Evolutionary conservation across 2,329 filamentous ascomycete genomes (phyloP).

Genomic region (Raffaelea arxii): DNA sequence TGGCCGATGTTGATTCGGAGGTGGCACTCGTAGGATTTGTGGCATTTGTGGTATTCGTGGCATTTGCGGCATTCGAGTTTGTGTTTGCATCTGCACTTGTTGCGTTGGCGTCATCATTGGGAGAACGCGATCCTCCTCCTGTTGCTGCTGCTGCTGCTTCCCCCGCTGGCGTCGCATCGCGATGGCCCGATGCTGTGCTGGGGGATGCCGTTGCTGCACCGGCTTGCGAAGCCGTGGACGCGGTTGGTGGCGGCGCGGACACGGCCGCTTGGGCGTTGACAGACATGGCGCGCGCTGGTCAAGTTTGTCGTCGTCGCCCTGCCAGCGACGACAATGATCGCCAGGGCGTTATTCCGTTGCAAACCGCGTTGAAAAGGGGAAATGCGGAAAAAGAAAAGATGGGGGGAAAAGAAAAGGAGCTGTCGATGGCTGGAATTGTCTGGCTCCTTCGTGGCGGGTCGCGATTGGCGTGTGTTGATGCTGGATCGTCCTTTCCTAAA

Average conservation of each 20-base stretch:
- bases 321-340: slow-evolving; percentile 20
- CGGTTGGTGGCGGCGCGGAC: slow-evolving; percentile 13
- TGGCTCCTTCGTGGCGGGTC: neutral
- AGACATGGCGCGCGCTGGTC: slow-evolving; percentile 29
- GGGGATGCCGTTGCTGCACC: slow-evolving; percentile 5
- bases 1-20: neutral
- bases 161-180: neutral
- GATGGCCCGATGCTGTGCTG: neutral
- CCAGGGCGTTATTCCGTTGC: slow-evolving; percentile 2
- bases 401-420: neutral
- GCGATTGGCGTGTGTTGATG: slow-evolving; percentile 2
- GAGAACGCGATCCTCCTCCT: too few species aligned
- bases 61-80: slow-evolving; percentile 5
- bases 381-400: neutral
- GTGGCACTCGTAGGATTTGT: too few species aligned
- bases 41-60: neutral
- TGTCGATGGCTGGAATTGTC: neutral
- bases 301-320: slow-evolving; percentile 29
- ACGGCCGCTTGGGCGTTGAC: slow-evolving; percentile 30
- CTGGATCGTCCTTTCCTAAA: neutral
- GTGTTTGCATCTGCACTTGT: slow-evolving; percentile 8
- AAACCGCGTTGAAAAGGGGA: too few species aligned
- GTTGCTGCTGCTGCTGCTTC: neutral
- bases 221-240: slow-evolving; percentile 2
- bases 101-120: too few species aligned